Percentiles rank a stretch among this genome's conserved stretches.
Evolutionary conservation across 306 rosid genomes (phyloP).

Genomic region (Castanea sativa): DNA sequence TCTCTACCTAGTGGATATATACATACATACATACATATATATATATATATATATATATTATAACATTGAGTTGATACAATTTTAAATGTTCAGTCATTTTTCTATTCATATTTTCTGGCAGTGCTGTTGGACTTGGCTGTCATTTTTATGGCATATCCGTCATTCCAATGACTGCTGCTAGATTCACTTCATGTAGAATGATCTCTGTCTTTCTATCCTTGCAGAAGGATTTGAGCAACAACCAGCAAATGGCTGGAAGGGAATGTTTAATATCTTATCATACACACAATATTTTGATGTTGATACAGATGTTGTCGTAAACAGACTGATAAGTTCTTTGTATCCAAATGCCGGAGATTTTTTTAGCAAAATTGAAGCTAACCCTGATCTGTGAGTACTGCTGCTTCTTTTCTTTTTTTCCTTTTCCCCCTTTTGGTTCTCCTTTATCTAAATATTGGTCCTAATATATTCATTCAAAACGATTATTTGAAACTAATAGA

Average conservation of each 20-base stretch:
- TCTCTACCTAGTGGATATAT: background rate
- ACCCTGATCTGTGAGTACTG: constrained; percentile 89
- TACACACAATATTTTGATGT: constrained; percentile 87
- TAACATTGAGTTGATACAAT: background rate
- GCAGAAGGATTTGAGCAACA: constrained; percentile 88
- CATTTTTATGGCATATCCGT: background rate
- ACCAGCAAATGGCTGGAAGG: constrained; percentile 85
- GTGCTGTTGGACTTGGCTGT: background rate
- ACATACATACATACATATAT: background rate
- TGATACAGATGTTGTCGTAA: constrained; percentile 77
- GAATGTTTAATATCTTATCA: constrained; percentile 74
- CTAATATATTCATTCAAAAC: background rate
- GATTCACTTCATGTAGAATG: background rate
- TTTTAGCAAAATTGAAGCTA: constrained; percentile 86
- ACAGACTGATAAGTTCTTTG: constrained; percentile 79
- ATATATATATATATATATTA: background rate
- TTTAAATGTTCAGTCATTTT: background rate
- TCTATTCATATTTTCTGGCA: background rate
- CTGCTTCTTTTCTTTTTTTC: background rate
- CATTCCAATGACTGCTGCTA: background rate
- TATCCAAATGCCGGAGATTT: constrained; percentile 83
- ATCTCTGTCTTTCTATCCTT: constrained; percentile 20
- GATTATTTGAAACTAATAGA: background rate
- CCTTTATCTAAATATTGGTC: background rate
- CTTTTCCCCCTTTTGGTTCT: background rate